Evolutionary conservation across 169 alveolate genomes (phyloP), one percentile per base, ranked within the genome.

Genomic region (Eimeria zaria): DNA sequence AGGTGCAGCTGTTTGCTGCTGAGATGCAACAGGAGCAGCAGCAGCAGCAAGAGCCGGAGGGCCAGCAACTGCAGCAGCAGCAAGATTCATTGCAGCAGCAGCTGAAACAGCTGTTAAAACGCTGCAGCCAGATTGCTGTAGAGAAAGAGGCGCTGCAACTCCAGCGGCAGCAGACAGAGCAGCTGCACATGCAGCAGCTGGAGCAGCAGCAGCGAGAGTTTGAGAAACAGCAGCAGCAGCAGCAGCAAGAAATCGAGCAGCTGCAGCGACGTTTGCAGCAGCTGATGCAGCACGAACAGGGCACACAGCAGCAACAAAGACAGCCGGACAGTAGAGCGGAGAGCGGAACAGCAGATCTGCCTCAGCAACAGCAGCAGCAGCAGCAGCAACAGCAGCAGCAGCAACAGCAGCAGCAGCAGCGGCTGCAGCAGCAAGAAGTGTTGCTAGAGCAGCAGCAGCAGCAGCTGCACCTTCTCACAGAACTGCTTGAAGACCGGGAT

Each of bases 151-250:
- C 33, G 85, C 85, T 74, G 85, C 85, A 41, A 36, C 85, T 3
- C 12, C 85, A 74, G 85, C 85, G 22, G 85, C 85, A 74, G 85
- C 85, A 74, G 85, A 39, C 60, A 9, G 85, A 74, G 85, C 85
- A 74, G 85, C 60, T 1, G 60, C 85, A 41, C 22, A 18, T 22
- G 60, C 60, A 74, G 85, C 85, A 74, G 89, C 71, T 48, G 89
- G 62, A 27, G 71, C 89, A 80, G 71, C 89, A 46, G 89, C 89
- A 80, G 89, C 69, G 39, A 27, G 67, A 80, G 89, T 33, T 46
- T 46, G 51, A 80, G 89, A 51, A 48, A 51, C 89, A 80, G 89
- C 89, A 27, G 71, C 51, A 80, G 89, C 89, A n/a, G 71, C 89
- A 80, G 55, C 92, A 39, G 80, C 55, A 58, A 18, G 44, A 39